Evolutionary conservation across 75 land plant species (phyloP).

Genomic region (Azolla pinnata): DNA sequence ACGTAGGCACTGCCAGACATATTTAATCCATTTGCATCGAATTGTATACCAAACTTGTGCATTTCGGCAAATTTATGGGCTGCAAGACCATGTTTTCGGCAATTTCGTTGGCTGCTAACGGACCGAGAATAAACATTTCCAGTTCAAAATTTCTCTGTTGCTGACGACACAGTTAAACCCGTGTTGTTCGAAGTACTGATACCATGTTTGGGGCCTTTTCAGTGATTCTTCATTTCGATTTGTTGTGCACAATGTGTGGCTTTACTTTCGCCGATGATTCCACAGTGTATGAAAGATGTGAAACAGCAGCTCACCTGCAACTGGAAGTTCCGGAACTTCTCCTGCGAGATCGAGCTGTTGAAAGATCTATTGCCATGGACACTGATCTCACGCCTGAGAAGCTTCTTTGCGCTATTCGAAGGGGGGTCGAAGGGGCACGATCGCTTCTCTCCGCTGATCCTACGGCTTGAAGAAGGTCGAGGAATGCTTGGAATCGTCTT

Average conservation of each 20-base stretch:
- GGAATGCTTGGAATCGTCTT: neutral
- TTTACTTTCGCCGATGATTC: neutral
- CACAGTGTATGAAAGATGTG: neutral
- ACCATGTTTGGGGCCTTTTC: neutral
- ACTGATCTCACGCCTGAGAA: conserved; percentile 70
- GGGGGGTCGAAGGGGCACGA: conserved; percentile 32
- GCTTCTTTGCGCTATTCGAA: conserved; percentile 70
- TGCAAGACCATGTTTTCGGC: too few relatives aligned
- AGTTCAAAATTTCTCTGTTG: too few relatives aligned
- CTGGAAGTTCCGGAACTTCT: conserved; percentile 71
- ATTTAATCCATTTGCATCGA: too few relatives aligned
- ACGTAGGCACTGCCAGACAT: too few relatives aligned
- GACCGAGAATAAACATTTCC: too few relatives aligned
- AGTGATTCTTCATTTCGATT: neutral
- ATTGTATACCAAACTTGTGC: too few relatives aligned
- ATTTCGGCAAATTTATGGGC: too few relatives aligned
- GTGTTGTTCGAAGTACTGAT: neutral
- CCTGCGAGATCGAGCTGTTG: conserved; percentile 59
- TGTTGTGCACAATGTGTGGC: neutral
- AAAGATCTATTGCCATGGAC: conserved; percentile 56
- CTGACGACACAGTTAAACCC: neutral
- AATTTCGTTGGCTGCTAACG: too few relatives aligned
- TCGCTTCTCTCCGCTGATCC: conserved; percentile 56
- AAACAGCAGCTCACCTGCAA: conserved; percentile 42
- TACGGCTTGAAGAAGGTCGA: conserved; percentile 30